A percentile compares a stretch with the other conserved stretches of the same genome.
Conservation (phyloP, 306 rosid species). For the Mucuna pruriens region DNA sequence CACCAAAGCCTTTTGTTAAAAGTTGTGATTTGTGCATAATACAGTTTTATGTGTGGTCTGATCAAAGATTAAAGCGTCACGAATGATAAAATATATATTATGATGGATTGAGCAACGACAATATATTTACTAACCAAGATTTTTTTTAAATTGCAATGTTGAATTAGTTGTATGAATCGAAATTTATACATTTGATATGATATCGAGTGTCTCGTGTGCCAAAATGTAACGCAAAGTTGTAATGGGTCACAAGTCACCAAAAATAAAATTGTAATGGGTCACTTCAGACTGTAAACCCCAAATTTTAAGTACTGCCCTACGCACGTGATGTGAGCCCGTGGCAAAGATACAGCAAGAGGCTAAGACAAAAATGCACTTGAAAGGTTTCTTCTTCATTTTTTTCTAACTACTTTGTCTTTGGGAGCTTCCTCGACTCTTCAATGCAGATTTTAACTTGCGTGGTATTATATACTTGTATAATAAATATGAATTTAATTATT, state of each 20-base stretch:
- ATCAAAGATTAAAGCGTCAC: conserved; percentile 19
- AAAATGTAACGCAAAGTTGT: not conserved
- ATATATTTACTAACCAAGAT: not conserved
- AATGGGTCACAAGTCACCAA: too few species aligned
- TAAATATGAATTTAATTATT: not conserved
- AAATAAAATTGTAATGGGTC: too few species aligned
- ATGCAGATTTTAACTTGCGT: conserved; percentile 2
- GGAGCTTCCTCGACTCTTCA: not conserved
- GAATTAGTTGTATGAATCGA: not conserved
- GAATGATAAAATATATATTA: conserved; percentile 7
- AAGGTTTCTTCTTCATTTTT: not conserved
- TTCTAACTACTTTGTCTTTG: not conserved
- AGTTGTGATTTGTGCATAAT: not conserved
- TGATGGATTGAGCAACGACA: not conserved
- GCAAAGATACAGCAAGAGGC: not conserved
- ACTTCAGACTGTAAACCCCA: not conserved
- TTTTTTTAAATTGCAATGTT: not conserved
- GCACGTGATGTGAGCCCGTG: not conserved
- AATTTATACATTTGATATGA: not conserved
- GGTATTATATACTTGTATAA: not conserved
- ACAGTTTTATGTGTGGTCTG: conserved; percentile 4
- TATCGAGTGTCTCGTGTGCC: not conserved
- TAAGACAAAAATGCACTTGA: not conserved
- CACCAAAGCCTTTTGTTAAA: conserved; percentile 24
- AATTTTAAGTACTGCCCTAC: not conserved